Base-by-base conservation (phyloP, 768 basidiomycete species). In the Tephrocybe sp. region DNA sequence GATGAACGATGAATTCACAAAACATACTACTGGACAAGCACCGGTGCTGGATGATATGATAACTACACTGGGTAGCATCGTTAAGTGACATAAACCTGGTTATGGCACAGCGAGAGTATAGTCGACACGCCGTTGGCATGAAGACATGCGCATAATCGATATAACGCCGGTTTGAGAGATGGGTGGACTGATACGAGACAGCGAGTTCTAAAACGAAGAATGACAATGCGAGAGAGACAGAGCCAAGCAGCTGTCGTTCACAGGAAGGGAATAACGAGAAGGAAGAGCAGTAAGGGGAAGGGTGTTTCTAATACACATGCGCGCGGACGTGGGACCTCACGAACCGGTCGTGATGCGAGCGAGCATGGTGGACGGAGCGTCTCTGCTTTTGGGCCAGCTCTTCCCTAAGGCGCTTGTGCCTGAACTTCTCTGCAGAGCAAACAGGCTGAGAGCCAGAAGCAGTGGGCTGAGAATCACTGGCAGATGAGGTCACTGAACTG, bases 401-500 rank as follows among this genome's bases (percentile, higher is more conserved):
- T 41, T 56, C 52, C 46, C 34, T 56, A 17, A 59, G 26, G 9
- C 40, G 52, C 47, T 54, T 44, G 39, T 59, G 58, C 40, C 58
- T 56, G 34, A 48, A 59, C 47, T 59, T 59, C 14, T 52, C 54
- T n/a, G 52, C 43, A 3, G 52, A 32, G 33, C 58, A 59, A 16
- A 44, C 34, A 23, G 51, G 45, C 16, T 39, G 38, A n/a, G 45
- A 20, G 20, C 14, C 22, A 2, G 45, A 26, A 2, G 30, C 45
- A 6, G 40, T 17, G 9, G 52, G 41, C 8, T 45, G n/a, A 39
- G 42, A 26, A 13, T 41, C 46, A 0, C 50, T 35, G 13, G n/a
- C 34, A 20, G 50, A 35, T 23, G 52, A 32, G 11, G 55, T 31
- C 11, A 52, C 38, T 7, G 52, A 36, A 31, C 16, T 34, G 32